Evolutionary conservation across 2,329 filamentous ascomycete genomes (phyloP).

Genomic region (Daldinia eschscholtzii): DNA sequence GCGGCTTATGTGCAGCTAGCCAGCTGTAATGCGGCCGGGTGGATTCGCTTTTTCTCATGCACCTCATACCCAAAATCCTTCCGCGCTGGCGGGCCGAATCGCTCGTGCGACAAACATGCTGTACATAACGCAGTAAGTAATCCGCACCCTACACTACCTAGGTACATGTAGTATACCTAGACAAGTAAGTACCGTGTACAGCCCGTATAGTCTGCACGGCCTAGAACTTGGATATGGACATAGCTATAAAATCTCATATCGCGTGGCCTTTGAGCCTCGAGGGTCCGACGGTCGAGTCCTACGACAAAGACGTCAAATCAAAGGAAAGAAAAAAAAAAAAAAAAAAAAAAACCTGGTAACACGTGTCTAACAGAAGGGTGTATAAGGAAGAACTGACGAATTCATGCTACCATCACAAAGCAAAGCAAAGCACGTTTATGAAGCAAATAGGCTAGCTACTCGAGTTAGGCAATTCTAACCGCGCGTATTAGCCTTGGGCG

Average conservation of each 20-base stretch:
- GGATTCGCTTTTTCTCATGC: slow-evolving; percentile 18
- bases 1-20: slow-evolving; percentile 5
- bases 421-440: slow-evolving; percentile 13
- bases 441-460: not conserved
- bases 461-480: slow-evolving; percentile 15
- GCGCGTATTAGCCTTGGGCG: not conserved
- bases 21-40: slow-evolving; percentile 12
- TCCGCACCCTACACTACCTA: not conserved
- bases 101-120: slow-evolving; percentile 24
- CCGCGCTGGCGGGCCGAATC: slow-evolving; percentile 40
- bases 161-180: not conserved
- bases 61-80: slow-evolving; percentile 39
- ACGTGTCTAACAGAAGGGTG: not conserved
- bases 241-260: too few relatives aligned
- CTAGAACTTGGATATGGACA: too few relatives aligned
- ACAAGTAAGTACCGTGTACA: not conserved
- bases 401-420: not conserved
- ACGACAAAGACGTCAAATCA: not conserved
- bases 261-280: slow-evolving; percentile 8
- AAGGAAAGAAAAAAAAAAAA: not conserved
- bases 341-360: not conserved
- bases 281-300: not conserved
- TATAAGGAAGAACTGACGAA: not conserved
- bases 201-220: too few relatives aligned
- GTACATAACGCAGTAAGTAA: slow-evolving; percentile 12